Conservation (phyloP, 2,329 filamentous ascomycete genomes). For the Chaetomium globosum region DNA sequence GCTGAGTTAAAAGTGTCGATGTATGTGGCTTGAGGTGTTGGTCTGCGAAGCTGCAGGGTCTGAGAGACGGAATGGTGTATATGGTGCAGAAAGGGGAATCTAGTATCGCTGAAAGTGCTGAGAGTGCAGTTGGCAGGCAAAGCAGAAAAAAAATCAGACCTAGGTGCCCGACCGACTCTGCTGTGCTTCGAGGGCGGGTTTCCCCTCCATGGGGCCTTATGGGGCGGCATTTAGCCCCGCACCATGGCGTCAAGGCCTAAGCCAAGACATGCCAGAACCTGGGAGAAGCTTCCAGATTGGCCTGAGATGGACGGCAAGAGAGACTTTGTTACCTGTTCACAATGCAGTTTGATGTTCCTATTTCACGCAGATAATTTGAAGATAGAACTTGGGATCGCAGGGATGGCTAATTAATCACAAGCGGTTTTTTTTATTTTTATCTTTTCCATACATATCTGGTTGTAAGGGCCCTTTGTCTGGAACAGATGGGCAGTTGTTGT, state of each 20-base stretch:
- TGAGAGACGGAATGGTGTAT: conserved; percentile 23
- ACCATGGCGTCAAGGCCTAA: conserved; percentile 27
- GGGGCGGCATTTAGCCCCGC: conserved; percentile 31
- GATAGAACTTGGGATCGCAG: background rate
- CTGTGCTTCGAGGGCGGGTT: conserved; percentile 26
- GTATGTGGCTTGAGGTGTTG: conserved; percentile 13
- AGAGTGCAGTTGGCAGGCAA: conserved; percentile 25
- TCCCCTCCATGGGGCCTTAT: conserved; percentile 33
- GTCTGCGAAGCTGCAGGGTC: conserved; percentile 31
- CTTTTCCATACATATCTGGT: background rate
- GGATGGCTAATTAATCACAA: background rate
- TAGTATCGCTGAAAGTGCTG: conserved; percentile 18
- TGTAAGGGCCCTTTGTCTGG: background rate
- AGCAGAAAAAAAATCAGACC: conserved; percentile 34
- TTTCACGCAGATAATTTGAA: background rate
- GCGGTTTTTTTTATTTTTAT: background rate
- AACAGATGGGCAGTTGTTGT: background rate
- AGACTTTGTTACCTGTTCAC: background rate
- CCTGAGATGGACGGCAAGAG: background rate
- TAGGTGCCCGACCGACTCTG: conserved; percentile 32
- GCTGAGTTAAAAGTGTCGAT: conserved; percentile 27
- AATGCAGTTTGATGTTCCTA: background rate
- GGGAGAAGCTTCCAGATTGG: conserved; percentile 37
- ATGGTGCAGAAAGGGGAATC: conserved; percentile 20
- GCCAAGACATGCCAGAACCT: conserved; percentile 34